A percentile compares a stretch with the other conserved stretches of the same genome.
Evolutionary conservation across 169 alveolate species (phyloP).

Genomic region (Plasmodium vivax): DNA sequence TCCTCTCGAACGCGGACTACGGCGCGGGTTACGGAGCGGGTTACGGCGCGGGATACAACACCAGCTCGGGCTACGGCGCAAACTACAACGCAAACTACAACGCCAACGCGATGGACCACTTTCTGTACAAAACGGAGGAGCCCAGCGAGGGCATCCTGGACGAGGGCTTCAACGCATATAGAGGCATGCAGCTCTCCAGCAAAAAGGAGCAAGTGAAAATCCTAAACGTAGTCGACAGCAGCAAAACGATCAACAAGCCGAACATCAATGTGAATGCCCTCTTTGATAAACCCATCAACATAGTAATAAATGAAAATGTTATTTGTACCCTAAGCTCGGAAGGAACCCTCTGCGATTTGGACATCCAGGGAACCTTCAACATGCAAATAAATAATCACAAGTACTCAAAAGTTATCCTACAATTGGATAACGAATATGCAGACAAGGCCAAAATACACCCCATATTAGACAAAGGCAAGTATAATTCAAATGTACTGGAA

Average conservation of each 20-base stretch:
- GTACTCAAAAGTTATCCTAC: slow-evolving; percentile 47
- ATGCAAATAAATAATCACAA: slow-evolving; percentile 70
- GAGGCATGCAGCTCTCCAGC: slow-evolving; percentile 38
- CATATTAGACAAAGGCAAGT: slow-evolving; percentile 62
- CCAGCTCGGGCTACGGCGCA: neutral
- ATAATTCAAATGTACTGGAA: slow-evolving; percentile 63
- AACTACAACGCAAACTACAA: slow-evolving; percentile 4
- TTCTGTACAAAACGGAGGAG: slow-evolving; percentile 50
- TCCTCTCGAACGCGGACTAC: slow-evolving; percentile 25
- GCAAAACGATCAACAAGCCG: slow-evolving; percentile 35
- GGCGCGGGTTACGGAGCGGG: neutral
- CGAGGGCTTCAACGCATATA: slow-evolving; percentile 34
- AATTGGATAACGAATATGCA: slow-evolving; percentile 65
- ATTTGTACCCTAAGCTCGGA: slow-evolving; percentile 73
- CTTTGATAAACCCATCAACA: slow-evolving; percentile 59
- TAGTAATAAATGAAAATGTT: slow-evolving; percentile 36
- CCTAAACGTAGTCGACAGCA: slow-evolving; percentile 48
- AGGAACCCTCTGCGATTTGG: slow-evolving; percentile 74
- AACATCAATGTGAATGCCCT: slow-evolving; percentile 53
- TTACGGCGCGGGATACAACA: neutral
- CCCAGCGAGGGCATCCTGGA: slow-evolving; percentile 4
- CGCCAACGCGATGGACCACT: slow-evolving; percentile 17
- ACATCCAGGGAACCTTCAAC: slow-evolving; percentile 70
- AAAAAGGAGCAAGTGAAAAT: slow-evolving; percentile 50
- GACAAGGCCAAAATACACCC: slow-evolving; percentile 76